phyloP scores from a whole-genome alignment of 352 stramenopile species.

The Plasmopara halstedii region DNA sequence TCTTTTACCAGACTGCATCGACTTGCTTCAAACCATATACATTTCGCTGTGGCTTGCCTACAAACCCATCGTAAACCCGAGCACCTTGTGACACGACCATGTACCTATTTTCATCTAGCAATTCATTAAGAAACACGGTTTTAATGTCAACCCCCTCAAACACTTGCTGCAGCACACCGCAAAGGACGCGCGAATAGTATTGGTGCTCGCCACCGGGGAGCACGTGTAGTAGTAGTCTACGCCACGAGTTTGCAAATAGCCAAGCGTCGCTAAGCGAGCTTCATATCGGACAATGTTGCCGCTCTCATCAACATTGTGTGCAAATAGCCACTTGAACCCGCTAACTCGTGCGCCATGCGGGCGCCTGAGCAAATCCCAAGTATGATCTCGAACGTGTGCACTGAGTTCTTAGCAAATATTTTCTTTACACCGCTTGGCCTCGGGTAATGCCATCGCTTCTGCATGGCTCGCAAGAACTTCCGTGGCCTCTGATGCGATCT shows the following conservation, averaged over 20 bases:
- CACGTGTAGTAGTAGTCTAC: conserved; percentile 24
- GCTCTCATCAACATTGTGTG: conserved; percentile 11
- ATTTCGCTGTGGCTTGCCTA: conserved; percentile 15
- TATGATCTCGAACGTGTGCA: too few relatives aligned
- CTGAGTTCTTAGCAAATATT: neutral
- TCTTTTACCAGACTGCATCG: conserved; percentile 17
- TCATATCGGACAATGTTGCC: conserved; percentile 21
- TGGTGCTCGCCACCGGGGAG: conserved; percentile 17
- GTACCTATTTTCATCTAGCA: neutral
- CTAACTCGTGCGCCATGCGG: conserved; percentile 1
- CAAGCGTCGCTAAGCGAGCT: conserved; percentile 16
- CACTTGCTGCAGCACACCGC: neutral
- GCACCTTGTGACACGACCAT: too few relatives aligned
- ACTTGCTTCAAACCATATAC: conserved; percentile 36
- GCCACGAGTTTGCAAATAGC: conserved; percentile 18
- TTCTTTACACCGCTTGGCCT: neutral
- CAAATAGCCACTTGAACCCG: conserved; percentile 11
- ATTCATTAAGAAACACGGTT: conserved; percentile 16
- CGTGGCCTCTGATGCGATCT: neutral
- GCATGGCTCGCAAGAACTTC: neutral
- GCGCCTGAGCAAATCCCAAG: conserved; percentile 9
- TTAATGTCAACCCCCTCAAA: neutral
- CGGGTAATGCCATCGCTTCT: neutral
- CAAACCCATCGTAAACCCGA: too few relatives aligned
- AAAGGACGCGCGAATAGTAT: conserved; percentile 17